Evolutionary conservation across 371 early-diverging fungal genomes (phyloP).

Genomic region (Circinella umbellata): DNA sequence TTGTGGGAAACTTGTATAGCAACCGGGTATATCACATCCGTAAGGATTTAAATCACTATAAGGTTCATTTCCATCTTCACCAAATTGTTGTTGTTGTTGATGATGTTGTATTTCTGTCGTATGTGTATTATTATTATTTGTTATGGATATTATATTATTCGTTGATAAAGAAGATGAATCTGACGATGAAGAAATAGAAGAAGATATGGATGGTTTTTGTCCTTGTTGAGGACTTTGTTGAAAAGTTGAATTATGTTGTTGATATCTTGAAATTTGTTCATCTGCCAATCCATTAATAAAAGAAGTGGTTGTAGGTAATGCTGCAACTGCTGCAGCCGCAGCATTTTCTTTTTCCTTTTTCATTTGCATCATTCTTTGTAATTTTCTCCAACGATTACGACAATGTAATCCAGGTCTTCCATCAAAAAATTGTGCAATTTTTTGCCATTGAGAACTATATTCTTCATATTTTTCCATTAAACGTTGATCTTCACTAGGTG

Average conservation of each 20-base stretch:
- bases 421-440: conserved; percentile 78
- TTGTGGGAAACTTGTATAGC: conserved; percentile 62
- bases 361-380: conserved; percentile 67
- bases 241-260: background rate
- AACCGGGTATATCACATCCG: conserved; percentile 72
- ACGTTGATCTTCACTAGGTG: conserved; percentile 71
- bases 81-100: background rate
- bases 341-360: conserved; percentile 48
- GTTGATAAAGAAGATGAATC: conserved; percentile 2
- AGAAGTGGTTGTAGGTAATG: conserved; percentile 5
- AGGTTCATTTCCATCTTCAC: background rate
- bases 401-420: conserved; percentile 84
- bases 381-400: conserved; percentile 82
- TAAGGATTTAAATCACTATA: conserved; percentile 56
- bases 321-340: conserved; percentile 19
- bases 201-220: background rate
- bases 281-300: conserved; percentile 13
- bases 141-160: background rate
- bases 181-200: background rate
- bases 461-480: conserved; percentile 70
- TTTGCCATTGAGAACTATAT: conserved; percentile 83
- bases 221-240: background rate
- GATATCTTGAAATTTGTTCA: background rate
- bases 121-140: background rate
- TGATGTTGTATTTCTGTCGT: too few species aligned